These are phyloP conservation scores for Streptanthus diversifolius DNA, from an alignment of 345 rosid genomes.

Conservation along the genomic window DNA sequence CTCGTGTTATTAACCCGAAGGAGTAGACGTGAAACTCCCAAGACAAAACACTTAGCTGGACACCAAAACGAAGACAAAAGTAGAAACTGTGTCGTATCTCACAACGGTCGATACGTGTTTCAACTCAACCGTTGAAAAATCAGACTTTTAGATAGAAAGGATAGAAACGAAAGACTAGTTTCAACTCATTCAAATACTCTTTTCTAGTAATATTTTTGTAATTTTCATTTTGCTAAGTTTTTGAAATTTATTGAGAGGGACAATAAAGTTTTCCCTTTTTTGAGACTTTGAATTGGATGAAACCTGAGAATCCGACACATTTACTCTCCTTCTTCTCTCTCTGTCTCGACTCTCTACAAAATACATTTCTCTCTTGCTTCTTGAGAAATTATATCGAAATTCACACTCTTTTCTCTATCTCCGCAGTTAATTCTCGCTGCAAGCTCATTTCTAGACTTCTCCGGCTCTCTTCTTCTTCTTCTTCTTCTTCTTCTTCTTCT, in stretches of 20 bases:
- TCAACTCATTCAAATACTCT: not conserved
- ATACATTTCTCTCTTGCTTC: conserved; percentile 5
- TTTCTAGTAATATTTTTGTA: not conserved
- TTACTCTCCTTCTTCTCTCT: conserved; percentile 7
- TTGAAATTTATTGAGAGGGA: conserved; percentile 54
- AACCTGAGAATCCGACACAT: conserved; percentile 25
- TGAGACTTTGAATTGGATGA: conserved; percentile 38
- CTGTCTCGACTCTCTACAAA: conserved; percentile 23
- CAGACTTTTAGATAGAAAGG: not conserved
- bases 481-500: conserved; percentile 12
- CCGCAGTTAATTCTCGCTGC: conserved; percentile 5
- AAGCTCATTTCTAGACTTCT: conserved; percentile 19
- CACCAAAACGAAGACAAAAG: conserved; percentile 13
- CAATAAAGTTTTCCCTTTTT: conserved; percentile 39
- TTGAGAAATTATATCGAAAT: conserved; percentile 15
- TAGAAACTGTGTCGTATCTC: conserved; percentile 13
- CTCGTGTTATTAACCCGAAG: not conserved
- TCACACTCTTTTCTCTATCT: conserved; percentile 16
- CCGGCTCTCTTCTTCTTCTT: conserved; percentile 9
- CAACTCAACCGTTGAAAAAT: conserved; percentile 23
- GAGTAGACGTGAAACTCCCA: conserved; percentile 23
- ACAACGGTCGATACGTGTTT: conserved; percentile 30
- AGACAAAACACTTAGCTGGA: conserved; percentile 23
- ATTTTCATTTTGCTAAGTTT: conserved; percentile 15
- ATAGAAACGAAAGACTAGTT: not conserved